phyloP scores from a whole-genome alignment of 495 filamentous ascomycete genomes.

The Hyaloscypha variabilis region DNA sequence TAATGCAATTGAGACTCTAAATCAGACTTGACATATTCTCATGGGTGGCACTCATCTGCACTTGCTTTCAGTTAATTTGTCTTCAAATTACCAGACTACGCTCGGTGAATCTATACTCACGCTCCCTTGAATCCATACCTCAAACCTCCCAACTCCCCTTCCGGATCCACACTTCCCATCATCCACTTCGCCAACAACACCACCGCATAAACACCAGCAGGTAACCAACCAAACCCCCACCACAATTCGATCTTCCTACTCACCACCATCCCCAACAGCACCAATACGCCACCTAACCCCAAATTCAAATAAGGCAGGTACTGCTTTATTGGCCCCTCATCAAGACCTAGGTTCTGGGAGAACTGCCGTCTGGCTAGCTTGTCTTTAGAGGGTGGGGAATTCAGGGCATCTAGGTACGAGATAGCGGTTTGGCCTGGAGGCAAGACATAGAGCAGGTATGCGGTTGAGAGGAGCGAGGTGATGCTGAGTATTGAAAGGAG shows the following conservation, averaged over 20 bases:
- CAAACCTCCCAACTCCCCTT: constrained; percentile 54
- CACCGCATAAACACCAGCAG: constrained; percentile 47
- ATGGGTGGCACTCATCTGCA: not conserved
- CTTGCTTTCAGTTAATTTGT: not conserved
- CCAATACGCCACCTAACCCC: constrained; percentile 41
- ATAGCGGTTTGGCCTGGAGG: constrained; percentile 44
- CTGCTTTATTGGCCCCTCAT: constrained; percentile 38
- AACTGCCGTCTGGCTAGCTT: not conserved
- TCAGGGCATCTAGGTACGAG: constrained; percentile 36
- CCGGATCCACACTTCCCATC: constrained; percentile 56
- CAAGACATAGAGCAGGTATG: constrained; percentile 48
- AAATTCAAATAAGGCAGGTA: constrained; percentile 53
- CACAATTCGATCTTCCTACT: constrained; percentile 41
- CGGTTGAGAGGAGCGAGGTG: constrained; percentile 60
- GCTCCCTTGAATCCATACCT: constrained; percentile 65
- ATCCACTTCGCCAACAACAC: constrained; percentile 50
- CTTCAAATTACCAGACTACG: not conserved
- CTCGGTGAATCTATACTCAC: constrained; percentile 31
- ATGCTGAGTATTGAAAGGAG: constrained; percentile 58
- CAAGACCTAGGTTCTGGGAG: not conserved
- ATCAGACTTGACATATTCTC: not conserved
- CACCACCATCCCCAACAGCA: constrained; percentile 46
- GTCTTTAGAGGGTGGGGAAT: not conserved
- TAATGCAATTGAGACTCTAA: not conserved
- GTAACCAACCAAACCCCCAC: constrained; percentile 35